Conservation (phyloP, 78 protist genomes). For the Dictyostelium capitatum region DNA sequence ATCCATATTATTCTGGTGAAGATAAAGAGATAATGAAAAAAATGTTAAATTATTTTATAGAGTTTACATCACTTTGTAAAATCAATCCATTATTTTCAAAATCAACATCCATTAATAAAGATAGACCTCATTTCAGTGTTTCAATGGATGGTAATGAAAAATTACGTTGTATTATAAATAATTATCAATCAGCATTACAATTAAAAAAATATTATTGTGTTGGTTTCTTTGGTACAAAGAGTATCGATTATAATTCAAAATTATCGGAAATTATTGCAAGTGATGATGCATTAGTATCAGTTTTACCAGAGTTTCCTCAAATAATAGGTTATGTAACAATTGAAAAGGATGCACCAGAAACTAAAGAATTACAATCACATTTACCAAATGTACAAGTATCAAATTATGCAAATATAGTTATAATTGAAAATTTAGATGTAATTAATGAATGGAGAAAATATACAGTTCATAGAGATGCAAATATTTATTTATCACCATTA, state of each 20-base stretch:
- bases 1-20: neutral
- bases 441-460: slow-evolving; percentile 20
- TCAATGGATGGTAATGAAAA: slow-evolving; percentile 9
- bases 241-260: neutral
- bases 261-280: neutral
- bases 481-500: neutral
- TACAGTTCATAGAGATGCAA: slow-evolving; percentile 24
- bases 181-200: neutral
- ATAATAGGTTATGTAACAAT: slow-evolving; percentile 25
- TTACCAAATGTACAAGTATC: neutral
- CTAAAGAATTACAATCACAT: neutral
- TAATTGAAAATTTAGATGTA: slow-evolving; percentile 6
- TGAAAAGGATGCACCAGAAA: slow-evolving; percentile 5
- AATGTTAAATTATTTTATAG: slow-evolving; percentile 25
- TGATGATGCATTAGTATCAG: neutral
- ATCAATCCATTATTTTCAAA: neutral
- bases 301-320: neutral
- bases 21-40: slow-evolving; percentile 4
- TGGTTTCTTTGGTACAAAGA: slow-evolving; percentile 31
- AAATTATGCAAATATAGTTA: slow-evolving; percentile 13
- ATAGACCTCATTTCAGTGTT: neutral
- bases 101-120: neutral
- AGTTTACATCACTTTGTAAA: neutral
- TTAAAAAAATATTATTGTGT: neutral
- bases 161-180: slow-evolving; percentile 33